Evolutionary conservation across 2,329 filamentous ascomycete species (phyloP).

Genomic region (Ramularia endophylla): DNA sequence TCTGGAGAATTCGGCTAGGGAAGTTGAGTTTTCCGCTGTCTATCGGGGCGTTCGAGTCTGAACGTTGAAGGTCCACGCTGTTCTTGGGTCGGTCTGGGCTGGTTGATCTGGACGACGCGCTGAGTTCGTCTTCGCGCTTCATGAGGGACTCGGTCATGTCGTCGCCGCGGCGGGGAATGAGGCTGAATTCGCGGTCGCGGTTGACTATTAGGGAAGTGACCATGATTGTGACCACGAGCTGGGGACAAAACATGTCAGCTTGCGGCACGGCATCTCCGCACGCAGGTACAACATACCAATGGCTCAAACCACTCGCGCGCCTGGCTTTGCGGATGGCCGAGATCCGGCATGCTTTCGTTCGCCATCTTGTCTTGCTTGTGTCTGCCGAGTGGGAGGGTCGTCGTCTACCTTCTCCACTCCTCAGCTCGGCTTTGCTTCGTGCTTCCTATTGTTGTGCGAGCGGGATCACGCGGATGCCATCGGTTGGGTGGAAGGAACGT

Average conservation of each 20-base stretch:
- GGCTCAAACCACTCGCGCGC: constrained; percentile 24
- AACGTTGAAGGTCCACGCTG: constrained; percentile 49
- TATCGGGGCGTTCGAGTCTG: constrained; percentile 45
- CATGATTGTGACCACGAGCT: constrained; percentile 41
- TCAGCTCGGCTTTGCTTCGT: no score
- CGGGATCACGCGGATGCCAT: no score
- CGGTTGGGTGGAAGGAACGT: no score
- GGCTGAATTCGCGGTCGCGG: constrained; percentile 33
- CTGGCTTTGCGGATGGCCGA: constrained; percentile 23
- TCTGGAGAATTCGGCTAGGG: constrained; percentile 59
- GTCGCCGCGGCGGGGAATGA: constrained; percentile 15
- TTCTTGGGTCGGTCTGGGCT: constrained; percentile 36
- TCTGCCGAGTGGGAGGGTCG: no score
- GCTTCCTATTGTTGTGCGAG: no score
- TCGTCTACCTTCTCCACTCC: no score
- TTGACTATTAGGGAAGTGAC: constrained; percentile 37
- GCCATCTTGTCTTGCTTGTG: neutral
- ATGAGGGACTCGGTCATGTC: constrained; percentile 15
- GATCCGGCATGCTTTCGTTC: constrained; percentile 12
- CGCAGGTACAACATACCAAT: constrained; percentile 15
- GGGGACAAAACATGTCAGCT: constrained; percentile 7
- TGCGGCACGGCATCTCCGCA: neutral
- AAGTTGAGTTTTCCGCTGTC: constrained; percentile 33
- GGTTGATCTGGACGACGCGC: constrained; percentile 23
- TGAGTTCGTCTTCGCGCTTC: constrained; percentile 14